Base-by-base conservation (phyloP, 257 asterid genomes). In the Avicennia marina region DNA sequence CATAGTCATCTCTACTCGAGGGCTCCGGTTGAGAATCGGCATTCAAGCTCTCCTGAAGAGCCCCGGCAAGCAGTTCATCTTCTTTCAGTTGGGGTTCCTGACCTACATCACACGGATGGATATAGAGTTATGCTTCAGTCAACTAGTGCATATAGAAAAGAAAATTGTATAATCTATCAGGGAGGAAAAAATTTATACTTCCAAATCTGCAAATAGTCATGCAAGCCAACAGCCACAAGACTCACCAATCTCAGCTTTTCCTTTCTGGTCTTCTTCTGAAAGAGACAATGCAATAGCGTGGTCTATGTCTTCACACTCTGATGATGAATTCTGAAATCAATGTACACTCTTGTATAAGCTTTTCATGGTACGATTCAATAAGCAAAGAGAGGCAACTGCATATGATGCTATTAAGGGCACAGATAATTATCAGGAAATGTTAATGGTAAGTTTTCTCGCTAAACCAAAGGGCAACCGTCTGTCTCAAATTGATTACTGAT, bases 231-330 rank as follows among this genome's bases (percentile, higher is more conserved):
- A 26, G 17, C 47, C 31, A 48, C 5, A 52, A 33, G 22, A 65
- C 90, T 69, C 67, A 86, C 97, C 86, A 44, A 69, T 53, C 33
- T 66, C 64, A 53, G 73, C 44, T 65, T 74, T 76, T 42, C 78
- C 84, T 78, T 62, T 82, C 34, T 74, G 82, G 49, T 87, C 89
- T 67, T 81, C 95, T 60, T 86, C 94, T 41, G 80, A 75, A 66
- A 80, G 86, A 53, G 98, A 86, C 58, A 84, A 63, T 49, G 98
- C 95, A 80, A 90, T 87, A 51, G 94, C 94, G 44, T 68, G 81
- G 65, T 82, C 90, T 59, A 82, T 76, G 54, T 84, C 95, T 72
- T 84, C 98, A 60, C 62, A 69, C 71, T 87, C 98, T 25, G 81
- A 63, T 57, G 50, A 33, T 54, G 94, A 36, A 70, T 78, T 86